Percentiles rank a stretch among this genome's conserved stretches.
These are phyloP conservation scores for Tympanopsis confertula DNA, from an alignment of 2,329 filamentous ascomycete species.

Conservation along the genomic window DNA sequence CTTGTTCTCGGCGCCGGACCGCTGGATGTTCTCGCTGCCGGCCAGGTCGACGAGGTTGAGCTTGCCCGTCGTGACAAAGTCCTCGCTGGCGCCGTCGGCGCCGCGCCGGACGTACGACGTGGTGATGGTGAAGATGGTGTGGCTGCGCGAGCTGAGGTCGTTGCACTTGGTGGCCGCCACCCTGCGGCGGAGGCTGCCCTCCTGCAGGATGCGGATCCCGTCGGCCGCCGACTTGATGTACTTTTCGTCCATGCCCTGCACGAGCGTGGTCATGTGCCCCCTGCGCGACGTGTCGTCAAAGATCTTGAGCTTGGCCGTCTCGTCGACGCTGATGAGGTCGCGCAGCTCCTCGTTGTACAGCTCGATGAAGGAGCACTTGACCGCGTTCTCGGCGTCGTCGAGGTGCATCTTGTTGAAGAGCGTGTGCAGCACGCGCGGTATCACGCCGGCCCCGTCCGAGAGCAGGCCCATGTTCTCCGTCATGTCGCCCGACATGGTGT, in stretches of 20 bases:
- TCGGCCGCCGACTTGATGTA: conserved; percentile 77
- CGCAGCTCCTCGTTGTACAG: conserved; percentile 95
- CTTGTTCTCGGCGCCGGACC: conserved; percentile 96
- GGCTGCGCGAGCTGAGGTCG: conserved; percentile 89
- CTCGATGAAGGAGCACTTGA: conserved; percentile 98
- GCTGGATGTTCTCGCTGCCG: conserved; percentile 93
- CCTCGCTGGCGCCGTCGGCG: conserved; percentile 29
- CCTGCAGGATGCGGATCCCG: conserved; percentile 78
- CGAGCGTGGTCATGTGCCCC: conserved; percentile 72
- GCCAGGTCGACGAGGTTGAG: conserved; percentile 93
- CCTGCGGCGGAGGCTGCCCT: conserved; percentile 84
- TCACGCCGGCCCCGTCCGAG: conserved; percentile 86
- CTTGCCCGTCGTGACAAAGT: conserved; percentile 76
- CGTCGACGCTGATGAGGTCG: conserved; percentile 74
- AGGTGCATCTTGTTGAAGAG: conserved; percentile 76
- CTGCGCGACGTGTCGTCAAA: conserved; percentile 83
- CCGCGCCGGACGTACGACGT: conserved; percentile 79
- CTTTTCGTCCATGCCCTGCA: conserved; percentile 95
- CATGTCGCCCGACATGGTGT: conserved; percentile 99
- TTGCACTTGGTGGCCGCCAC: conserved; percentile 99
- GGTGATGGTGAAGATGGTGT: conserved; percentile 94
- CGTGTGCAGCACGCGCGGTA: conserved; percentile 78
- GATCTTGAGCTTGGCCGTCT: conserved; percentile 86
- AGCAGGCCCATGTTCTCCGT: conserved; percentile 73
- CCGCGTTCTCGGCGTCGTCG: conserved; percentile 70